Percentiles rank a stretch among this genome's conserved stretches.
Conservation (phyloP, 1,139 yeast species). For the Wickerhamiella pararugosa region DNA sequence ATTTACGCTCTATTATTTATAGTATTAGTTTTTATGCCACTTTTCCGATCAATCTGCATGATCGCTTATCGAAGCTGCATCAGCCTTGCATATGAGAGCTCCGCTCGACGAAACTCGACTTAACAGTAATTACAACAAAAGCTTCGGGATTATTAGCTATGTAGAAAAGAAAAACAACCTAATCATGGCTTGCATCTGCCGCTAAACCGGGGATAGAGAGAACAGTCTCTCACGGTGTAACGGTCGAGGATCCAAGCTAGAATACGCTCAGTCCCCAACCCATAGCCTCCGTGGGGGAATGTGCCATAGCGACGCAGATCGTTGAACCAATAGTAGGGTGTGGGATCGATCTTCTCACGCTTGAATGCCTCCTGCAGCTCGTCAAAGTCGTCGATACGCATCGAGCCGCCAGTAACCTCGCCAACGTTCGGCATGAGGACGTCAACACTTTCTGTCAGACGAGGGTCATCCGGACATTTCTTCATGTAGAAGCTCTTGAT, state of each 20-base stretch:
- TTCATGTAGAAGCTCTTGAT: constrained; percentile 97
- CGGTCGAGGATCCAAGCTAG: constrained; percentile 97
- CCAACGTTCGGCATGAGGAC: constrained; percentile 98
- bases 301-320: constrained; percentile 94
- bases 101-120: too few species aligned
- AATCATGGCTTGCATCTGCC: constrained; percentile 89
- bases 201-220: constrained; percentile 91
- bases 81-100: too few species aligned
- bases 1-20: too few species aligned
- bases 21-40: too few species aligned
- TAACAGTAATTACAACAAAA: too few species aligned
- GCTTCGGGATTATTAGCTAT: background rate
- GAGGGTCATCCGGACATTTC: constrained; percentile 74
- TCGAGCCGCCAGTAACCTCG: constrained; percentile 95
- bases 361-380: constrained; percentile 81
- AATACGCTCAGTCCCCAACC: constrained; percentile 94
- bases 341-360: constrained; percentile 75
- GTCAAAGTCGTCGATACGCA: constrained; percentile 78
- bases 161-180: background rate
- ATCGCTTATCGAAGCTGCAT: too few species aligned
- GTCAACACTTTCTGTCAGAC: constrained; percentile 96
- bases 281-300: constrained; percentile 98
- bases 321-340: constrained; percentile 84
- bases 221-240: constrained; percentile 95
- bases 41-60: too few species aligned